Percentiles rank a stretch among this genome's conserved stretches.
phyloP scores from a whole-genome alignment of 1,139 yeast genomes.

The Yamadazyma dendronema region DNA sequence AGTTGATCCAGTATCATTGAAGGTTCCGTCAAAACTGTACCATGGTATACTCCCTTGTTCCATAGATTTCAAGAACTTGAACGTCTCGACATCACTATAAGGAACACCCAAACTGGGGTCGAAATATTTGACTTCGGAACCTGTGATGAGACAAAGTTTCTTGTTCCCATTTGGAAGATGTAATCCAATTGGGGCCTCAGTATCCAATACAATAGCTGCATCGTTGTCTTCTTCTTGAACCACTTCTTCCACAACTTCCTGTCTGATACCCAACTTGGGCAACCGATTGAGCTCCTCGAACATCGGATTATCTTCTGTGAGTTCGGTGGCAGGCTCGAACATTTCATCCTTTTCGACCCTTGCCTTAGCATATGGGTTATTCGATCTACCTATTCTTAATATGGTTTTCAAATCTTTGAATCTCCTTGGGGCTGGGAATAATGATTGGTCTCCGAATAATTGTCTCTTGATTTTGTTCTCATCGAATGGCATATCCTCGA shows the following conservation, averaged over 20 bases:
- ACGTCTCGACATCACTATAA: constrained; percentile 78
- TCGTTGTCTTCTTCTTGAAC: constrained; percentile 40
- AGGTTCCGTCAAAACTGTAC: constrained; percentile 47
- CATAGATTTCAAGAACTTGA: constrained; percentile 63
- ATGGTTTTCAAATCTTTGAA: constrained; percentile 56
- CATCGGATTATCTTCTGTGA: constrained; percentile 37
- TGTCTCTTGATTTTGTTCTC: constrained; percentile 33
- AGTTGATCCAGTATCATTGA: constrained; percentile 60
- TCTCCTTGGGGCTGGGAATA: constrained; percentile 50
- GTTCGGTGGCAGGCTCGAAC: constrained; percentile 32
- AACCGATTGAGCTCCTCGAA: constrained; percentile 54
- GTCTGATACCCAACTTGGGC: constrained; percentile 65
- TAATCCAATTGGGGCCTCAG: constrained; percentile 74
- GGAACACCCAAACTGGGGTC: constrained; percentile 89
- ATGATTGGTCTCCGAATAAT: constrained; percentile 61
- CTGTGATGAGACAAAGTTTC: constrained; percentile 73
- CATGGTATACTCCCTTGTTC: constrained; percentile 69
- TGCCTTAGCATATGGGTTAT: constrained; percentile 40
- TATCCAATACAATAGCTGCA: constrained; percentile 48
- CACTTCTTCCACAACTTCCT: constrained; percentile 45
- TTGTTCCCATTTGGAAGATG: constrained; percentile 69
- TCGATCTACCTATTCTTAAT: constrained; percentile 44
- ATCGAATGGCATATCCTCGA: constrained; percentile 6
- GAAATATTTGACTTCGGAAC: constrained; percentile 75
- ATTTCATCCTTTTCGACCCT: constrained; percentile 38